Conservation (phyloP, 139 green algal genomes). For the Chlamydomonas applanata region DNA sequence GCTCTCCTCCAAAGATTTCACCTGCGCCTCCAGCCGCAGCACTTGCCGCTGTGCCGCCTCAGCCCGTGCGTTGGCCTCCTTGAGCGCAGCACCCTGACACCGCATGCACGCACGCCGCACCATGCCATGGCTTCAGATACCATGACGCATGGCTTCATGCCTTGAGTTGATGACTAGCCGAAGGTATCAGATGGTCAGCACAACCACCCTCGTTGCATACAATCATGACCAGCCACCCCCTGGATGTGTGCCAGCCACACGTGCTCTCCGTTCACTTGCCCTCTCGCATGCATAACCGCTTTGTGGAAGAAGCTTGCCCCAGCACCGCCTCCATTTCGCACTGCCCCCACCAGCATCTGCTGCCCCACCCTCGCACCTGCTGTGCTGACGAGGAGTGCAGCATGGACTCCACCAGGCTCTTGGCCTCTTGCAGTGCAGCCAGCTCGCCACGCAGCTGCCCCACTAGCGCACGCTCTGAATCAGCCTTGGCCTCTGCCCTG, state of each 20-base stretch:
- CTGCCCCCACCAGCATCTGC: no score
- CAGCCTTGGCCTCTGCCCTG: conserved; percentile 41
- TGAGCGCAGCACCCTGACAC: conserved; percentile 12
- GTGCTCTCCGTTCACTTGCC: neutral
- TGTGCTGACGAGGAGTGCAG: neutral
- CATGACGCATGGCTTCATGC: no score
- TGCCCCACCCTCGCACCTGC: conserved; percentile 11
- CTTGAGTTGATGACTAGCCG: no score
- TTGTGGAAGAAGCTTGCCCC: no score
- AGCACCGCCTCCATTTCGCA: conserved; percentile 2
- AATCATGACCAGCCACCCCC: no score
- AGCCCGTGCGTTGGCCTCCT: conserved; percentile 21
- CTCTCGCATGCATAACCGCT: no score
- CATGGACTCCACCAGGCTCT: conserved; percentile 19
- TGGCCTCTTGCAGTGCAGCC: conserved; percentile 31
- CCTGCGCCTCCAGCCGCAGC: conserved; percentile 40
- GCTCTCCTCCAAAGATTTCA: conserved; percentile 38
- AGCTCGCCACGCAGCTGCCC: conserved; percentile 30
- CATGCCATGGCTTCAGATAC: no score
- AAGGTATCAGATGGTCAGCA: no score
- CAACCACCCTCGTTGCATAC: no score
- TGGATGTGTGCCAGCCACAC: neutral
- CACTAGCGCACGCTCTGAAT: conserved; percentile 30
- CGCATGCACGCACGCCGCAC: no score
- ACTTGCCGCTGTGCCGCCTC: conserved; percentile 25